Conservation (phyloP, 2,329 filamentous ascomycete genomes). For the Graphilbum sp. region DNA sequence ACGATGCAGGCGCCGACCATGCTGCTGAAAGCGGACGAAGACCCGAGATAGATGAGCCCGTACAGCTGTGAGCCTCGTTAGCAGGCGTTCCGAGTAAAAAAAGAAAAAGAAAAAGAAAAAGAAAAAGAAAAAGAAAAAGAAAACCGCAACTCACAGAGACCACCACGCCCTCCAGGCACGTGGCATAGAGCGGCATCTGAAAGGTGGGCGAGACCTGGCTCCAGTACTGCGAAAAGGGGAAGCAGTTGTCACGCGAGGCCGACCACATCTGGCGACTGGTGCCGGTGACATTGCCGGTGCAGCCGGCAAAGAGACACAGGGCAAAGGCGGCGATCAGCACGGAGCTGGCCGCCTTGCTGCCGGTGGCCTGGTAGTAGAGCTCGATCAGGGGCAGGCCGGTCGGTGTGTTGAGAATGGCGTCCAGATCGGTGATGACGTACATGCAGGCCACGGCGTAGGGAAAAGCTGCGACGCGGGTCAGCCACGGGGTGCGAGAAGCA, state of each 20-base stretch:
- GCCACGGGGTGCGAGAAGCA: conserved; percentile 1
- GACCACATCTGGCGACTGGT: conserved; percentile 7
- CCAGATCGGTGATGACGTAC: conserved; percentile 5
- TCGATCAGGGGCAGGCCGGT: conserved; percentile 7
- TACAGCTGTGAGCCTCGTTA: too few relatives aligned
- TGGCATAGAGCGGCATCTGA: conserved; percentile 13
- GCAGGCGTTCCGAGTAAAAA: too few relatives aligned
- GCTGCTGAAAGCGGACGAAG: conserved; percentile 11
- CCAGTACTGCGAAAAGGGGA: conserved; percentile 14
- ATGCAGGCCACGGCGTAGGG: conserved; percentile 7
- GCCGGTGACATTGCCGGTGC: conserved; percentile 4
- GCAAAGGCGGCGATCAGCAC: conserved; percentile 7
- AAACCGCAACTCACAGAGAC: not conserved
- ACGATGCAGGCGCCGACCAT: conserved; percentile 7
- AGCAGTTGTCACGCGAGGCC: conserved; percentile 11
- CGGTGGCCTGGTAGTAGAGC: conserved; percentile 6
- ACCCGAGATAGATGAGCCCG: conserved; percentile 15
- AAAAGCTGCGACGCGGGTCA: conserved; percentile 4
- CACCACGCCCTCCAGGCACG: conserved; percentile 5
- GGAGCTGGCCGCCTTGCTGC: conserved; percentile 1
- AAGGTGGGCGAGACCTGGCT: conserved; percentile 9
- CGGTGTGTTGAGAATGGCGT: conserved; percentile 2
- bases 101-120: not conserved
- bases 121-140: not conserved
- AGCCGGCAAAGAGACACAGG: conserved; percentile 6